These are phyloP conservation scores for Colletotrichum sp. DNA, from an alignment of 2,329 filamentous ascomycete genomes.

Conservation along the genomic window DNA sequence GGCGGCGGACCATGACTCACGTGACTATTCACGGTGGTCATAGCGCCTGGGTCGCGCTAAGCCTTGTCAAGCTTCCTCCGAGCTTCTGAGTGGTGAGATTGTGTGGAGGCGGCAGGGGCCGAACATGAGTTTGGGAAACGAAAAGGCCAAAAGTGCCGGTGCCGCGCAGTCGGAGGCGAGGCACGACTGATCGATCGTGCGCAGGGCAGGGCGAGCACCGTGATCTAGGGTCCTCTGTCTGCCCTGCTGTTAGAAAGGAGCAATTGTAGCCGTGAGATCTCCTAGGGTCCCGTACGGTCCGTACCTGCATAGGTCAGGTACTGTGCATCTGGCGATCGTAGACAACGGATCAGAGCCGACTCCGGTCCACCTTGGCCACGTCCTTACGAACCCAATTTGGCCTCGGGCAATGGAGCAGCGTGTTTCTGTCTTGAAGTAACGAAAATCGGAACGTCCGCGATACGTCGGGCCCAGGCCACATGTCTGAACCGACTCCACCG, in stretches of 20 bases:
- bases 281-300: neutral
- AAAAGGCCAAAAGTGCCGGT: constrained; percentile 7
- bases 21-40: constrained; percentile 30
- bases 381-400: neutral
- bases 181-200: neutral
- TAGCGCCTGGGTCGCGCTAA: constrained; percentile 30
- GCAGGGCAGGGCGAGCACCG: constrained; percentile 1
- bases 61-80: constrained; percentile 24
- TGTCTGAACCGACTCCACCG: neutral
- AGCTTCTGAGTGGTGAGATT: constrained; percentile 5
- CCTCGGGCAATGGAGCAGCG: too few relatives aligned
- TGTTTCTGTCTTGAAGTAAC: neutral
- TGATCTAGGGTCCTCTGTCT: neutral
- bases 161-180: neutral
- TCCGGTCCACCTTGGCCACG: neutral
- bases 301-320: neutral
- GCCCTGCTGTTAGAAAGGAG: neutral
- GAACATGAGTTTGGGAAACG: neutral
- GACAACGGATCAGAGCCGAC: neutral
- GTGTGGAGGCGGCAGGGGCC: constrained; percentile 17
- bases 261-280: neutral
- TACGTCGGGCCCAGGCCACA: neutral
- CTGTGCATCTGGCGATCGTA: neutral
- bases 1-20: constrained; percentile 6
- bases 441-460: neutral